Evolutionary conservation across 768 basidiomycete genomes (phyloP).

Genomic region (Albatrellus ellisii): DNA sequence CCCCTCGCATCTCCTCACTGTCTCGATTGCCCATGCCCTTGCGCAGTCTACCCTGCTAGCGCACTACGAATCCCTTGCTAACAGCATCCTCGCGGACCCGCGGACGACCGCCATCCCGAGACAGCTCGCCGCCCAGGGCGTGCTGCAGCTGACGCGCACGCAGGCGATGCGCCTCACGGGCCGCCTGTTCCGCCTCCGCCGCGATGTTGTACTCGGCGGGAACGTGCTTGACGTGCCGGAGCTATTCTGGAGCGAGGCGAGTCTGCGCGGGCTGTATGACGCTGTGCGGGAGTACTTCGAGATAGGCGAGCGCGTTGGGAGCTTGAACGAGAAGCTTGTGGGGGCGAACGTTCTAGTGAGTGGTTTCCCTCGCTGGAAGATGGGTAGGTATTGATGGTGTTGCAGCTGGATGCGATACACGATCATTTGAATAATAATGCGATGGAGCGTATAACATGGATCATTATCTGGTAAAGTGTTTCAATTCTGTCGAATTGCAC

Average conservation of each 20-base stretch:
- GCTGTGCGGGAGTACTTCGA: constrained; percentile 94
- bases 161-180: constrained; percentile 86
- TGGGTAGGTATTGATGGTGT: not conserved
- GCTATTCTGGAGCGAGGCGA: constrained; percentile 87
- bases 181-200: constrained; percentile 32
- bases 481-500: constrained; percentile 18
- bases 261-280: constrained; percentile 78
- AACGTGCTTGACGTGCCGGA: constrained; percentile 92
- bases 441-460: constrained; percentile 85
- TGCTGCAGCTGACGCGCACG: constrained; percentile 57
- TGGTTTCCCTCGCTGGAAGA: constrained; percentile 7
- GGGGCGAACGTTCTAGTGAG: constrained; percentile 83
- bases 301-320: constrained; percentile 69
- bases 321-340: constrained; percentile 77
- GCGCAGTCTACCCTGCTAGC: constrained; percentile 91
- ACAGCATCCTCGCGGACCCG: constrained; percentile 65
- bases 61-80: constrained; percentile 70
- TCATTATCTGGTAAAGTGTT: constrained; percentile 44
- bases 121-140: constrained; percentile 69
- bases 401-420: constrained; percentile 79
- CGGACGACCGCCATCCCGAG: constrained; percentile 71
- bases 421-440: constrained; percentile 84
- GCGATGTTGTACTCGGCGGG: constrained; percentile 84
- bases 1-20: constrained; percentile 77
- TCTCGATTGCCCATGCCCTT: constrained; percentile 89